Conservation (phyloP, 805 yeast species). For the Wickerhamiella australiensis region DNA sequence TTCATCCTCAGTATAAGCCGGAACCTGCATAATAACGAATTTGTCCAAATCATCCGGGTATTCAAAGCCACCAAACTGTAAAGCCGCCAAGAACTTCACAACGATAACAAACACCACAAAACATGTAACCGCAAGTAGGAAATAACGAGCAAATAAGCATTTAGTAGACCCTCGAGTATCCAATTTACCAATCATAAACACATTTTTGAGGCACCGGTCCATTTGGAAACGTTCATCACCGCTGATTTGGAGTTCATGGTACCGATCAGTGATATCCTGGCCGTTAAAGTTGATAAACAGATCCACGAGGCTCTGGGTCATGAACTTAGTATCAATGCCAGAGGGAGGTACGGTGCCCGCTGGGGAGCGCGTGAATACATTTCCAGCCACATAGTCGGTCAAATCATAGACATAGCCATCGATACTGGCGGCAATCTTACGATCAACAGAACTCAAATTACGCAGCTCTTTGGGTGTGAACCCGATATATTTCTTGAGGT, state of each 20-base stretch:
- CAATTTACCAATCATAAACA: slow-evolving; percentile 32
- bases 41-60: slow-evolving; percentile 32
- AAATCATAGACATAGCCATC: slow-evolving; percentile 32
- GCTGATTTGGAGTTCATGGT: slow-evolving; percentile 21
- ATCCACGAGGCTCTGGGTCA: slow-evolving; percentile 25
- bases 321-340: slow-evolving; percentile 25
- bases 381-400: slow-evolving; percentile 30
- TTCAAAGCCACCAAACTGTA: slow-evolving; percentile 29
- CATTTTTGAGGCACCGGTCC: slow-evolving; percentile 30
- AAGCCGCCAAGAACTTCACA: slow-evolving; percentile 32
- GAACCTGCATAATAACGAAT: slow-evolving; percentile 36
- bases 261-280: slow-evolving; percentile 27
- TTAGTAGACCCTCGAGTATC: slow-evolving; percentile 31
- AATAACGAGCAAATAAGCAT: slow-evolving; percentile 34
- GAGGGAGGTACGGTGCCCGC: slow-evolving; percentile 21
- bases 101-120: slow-evolving; percentile 30
- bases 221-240: slow-evolving; percentile 22
- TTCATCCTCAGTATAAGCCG: slow-evolving; percentile 52
- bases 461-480: slow-evolving; percentile 27
- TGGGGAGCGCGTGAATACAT: slow-evolving; percentile 26
- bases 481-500: slow-evolving; percentile 30
- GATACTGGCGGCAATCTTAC: slow-evolving; percentile 25
- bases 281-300: slow-evolving; percentile 30
- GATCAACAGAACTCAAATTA: slow-evolving; percentile 21
- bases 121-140: slow-evolving; percentile 31